These are phyloP conservation scores for Forsythia viridissima DNA, from an alignment of 257 asterid genomes.

Conservation along the genomic window DNA sequence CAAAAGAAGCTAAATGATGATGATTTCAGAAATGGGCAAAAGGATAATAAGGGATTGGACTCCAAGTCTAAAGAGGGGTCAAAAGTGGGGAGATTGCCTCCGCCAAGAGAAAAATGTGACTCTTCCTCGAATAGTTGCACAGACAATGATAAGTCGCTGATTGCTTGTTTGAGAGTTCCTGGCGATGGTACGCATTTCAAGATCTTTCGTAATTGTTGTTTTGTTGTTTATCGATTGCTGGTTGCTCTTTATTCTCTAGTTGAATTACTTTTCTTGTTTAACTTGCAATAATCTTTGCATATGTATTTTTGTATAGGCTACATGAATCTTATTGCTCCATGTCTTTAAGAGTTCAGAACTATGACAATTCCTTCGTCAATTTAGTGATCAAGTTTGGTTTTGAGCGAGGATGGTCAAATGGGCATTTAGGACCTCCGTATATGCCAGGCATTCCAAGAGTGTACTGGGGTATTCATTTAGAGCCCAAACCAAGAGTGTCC, in stretches of 20 bases:
- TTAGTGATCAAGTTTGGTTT: not conserved
- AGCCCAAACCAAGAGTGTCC: not conserved
- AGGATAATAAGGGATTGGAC: slow-evolving; percentile 35
- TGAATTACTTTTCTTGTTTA: not conserved
- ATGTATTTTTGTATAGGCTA: not conserved
- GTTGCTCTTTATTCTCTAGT: not conserved
- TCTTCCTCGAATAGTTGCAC: slow-evolving; percentile 69
- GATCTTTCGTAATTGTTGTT: not conserved
- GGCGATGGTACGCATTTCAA: slow-evolving; percentile 64
- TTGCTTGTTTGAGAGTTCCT: slow-evolving; percentile 89
- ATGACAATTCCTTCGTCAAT: not conserved
- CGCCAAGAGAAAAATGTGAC: slow-evolving; percentile 69
- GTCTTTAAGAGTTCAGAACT: not conserved
- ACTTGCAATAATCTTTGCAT: not conserved
- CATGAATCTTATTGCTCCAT: not conserved
- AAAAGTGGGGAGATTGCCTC: slow-evolving; percentile 24
- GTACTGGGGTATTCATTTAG: not conserved
- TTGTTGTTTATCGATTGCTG: slow-evolving; percentile 4
- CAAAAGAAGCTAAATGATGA: slow-evolving; percentile 19
- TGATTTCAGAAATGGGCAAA: slow-evolving; percentile 34
- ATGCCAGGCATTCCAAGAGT: not conserved
- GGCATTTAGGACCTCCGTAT: not conserved
- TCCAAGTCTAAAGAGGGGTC: slow-evolving; percentile 28
- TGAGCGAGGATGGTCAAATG: not conserved
- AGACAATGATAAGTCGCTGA: slow-evolving; percentile 58